Percentiles rank a stretch among this genome's conserved stretches.
phyloP scores from a whole-genome alignment of 805 yeast species.

The Cyberlindnera suaveolens region DNA sequence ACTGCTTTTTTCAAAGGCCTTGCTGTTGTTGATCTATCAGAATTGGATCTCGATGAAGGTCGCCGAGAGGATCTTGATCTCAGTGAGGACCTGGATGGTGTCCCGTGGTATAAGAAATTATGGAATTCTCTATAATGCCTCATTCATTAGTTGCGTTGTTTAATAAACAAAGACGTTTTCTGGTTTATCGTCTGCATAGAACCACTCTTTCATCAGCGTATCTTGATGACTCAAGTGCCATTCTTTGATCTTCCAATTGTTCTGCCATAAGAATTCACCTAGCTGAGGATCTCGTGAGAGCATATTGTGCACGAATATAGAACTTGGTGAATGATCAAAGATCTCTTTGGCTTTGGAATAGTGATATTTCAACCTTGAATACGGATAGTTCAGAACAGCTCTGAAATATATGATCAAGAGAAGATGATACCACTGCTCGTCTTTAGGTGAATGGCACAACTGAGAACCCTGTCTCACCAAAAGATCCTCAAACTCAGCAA shows the following conservation, averaged over 20 bases:
- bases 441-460: conserved; percentile 2
- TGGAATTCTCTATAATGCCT: conserved; percentile 6
- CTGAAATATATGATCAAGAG: conserved; percentile 16
- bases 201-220: conserved; percentile 6
- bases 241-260: conserved; percentile 12
- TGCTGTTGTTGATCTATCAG: conserved; percentile 34
- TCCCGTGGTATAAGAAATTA: conserved; percentile 11
- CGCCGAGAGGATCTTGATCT: conserved; percentile 34
- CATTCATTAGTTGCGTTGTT: neutral
- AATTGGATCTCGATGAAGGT: conserved; percentile 47
- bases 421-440: conserved; percentile 13
- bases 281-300: neutral
- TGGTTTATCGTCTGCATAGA: conserved; percentile 3
- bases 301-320: neutral
- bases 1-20: conserved; percentile 34
- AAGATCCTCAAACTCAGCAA: conserved; percentile 40
- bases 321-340: neutral
- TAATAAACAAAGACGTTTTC: conserved; percentile 6
- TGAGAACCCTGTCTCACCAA: conserved; percentile 23
- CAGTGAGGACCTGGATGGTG: conserved; percentile 1
- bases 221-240: conserved; percentile 4
- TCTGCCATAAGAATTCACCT: conserved; percentile 7
- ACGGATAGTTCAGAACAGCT: conserved; percentile 19
- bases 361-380: conserved; percentile 9
- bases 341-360: conserved; percentile 1